Conservation (phyloP, 768 basidiomycete genomes). For the Guyanaporus albipodus region DNA sequence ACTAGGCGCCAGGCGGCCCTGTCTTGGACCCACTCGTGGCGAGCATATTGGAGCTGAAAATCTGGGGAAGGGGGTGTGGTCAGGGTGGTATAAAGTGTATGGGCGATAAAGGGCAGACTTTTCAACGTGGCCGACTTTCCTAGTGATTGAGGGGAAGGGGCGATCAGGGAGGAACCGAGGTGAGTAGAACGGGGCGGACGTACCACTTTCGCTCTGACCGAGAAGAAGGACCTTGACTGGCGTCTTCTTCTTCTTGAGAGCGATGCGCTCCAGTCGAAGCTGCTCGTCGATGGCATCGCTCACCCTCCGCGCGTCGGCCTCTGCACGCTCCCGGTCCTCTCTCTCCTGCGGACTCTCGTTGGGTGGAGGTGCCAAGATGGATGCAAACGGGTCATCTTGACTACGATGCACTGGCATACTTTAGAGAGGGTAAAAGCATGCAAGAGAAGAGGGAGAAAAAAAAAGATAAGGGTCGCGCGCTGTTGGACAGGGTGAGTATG, state of each 20-base stretch:
- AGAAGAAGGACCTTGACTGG: conserved; percentile 73
- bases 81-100: not conserved
- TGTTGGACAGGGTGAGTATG: too few species aligned
- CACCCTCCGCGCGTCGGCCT: conserved; percentile 58
- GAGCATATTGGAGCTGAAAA: conserved; percentile 73
- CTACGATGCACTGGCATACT: conserved; percentile 28
- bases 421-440: not conserved
- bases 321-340: conserved; percentile 51
- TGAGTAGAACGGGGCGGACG: conserved; percentile 9
- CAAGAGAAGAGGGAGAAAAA: not conserved
- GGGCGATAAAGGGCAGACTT: conserved; percentile 40
- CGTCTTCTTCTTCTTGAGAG: conserved; percentile 56
- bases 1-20: conserved; percentile 69
- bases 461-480: conserved; percentile 5
- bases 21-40: conserved; percentile 65
- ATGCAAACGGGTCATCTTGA: conserved; percentile 61
- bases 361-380: conserved; percentile 57
- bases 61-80: conserved; percentile 34
- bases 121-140: conserved; percentile 78
- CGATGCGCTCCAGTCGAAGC: conserved; percentile 56
- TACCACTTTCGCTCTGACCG: conserved; percentile 71
- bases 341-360: conserved; percentile 60
- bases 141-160: conserved; percentile 1
- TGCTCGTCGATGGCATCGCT: conserved; percentile 77
- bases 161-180: conserved; percentile 4